A percentile compares a stretch with the other conserved stretches of the same genome.
These are phyloP conservation scores for Pseudopediastrum boryanum DNA, from an alignment of 139 green algal genomes.

Conservation along the genomic window DNA sequence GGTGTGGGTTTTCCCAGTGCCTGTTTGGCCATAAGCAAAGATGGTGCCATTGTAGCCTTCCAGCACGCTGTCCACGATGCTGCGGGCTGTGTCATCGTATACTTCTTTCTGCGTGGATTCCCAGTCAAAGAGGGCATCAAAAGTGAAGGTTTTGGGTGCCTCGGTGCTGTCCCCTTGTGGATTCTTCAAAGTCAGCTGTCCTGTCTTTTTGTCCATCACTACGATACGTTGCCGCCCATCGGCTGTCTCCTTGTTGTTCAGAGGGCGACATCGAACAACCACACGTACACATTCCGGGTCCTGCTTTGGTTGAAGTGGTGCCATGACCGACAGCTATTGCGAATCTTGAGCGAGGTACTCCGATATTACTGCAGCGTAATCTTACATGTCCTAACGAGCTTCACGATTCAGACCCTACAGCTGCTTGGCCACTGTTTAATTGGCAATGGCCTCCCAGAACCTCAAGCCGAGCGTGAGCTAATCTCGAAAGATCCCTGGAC, in stretches of 20 bases:
- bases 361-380: too few relatives aligned
- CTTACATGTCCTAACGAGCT: too few relatives aligned
- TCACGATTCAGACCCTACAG: too few relatives aligned
- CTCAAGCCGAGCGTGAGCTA: too few relatives aligned
- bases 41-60: constrained; percentile 91
- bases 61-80: constrained; percentile 80
- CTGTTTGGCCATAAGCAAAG: constrained; percentile 82
- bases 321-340: too few relatives aligned
- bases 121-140: constrained; percentile 83
- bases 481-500: too few relatives aligned
- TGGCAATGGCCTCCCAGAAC: too few relatives aligned
- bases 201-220: constrained; percentile 62
- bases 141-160: constrained; percentile 68
- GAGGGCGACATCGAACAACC: constrained; percentile 77
- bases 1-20: constrained; percentile 78
- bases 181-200: constrained; percentile 62
- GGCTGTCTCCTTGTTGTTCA: constrained; percentile 74
- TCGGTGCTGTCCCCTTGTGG: constrained; percentile 49
- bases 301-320: neutral
- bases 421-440: too few relatives aligned
- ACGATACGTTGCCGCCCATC: constrained; percentile 72
- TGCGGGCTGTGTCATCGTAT: constrained; percentile 67
- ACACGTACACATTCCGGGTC: constrained; percentile 73
- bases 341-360: too few relatives aligned
- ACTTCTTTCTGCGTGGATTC: constrained; percentile 68